Conservation (phyloP, 305 asterid species). For the Petunia hybrid region DNA sequence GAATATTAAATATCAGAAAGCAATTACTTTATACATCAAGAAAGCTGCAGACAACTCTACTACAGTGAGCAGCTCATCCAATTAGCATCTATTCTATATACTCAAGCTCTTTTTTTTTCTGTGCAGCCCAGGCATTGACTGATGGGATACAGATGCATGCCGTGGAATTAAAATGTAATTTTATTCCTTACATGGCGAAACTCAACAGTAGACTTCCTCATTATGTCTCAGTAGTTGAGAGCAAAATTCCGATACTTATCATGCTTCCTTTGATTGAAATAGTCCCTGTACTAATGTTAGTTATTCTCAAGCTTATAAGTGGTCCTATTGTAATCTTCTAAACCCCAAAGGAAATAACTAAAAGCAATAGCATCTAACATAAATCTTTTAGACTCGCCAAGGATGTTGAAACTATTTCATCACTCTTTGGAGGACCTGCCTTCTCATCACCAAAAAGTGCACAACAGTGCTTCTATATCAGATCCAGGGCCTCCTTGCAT, state of each 20-base stretch:
- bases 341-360: conserved; percentile 77
- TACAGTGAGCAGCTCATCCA: neutral
- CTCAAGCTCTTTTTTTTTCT: neutral
- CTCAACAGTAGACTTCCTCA: neutral
- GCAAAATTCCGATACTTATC: neutral
- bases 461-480: conserved; percentile 65
- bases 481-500: conserved; percentile 62
- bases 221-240: neutral
- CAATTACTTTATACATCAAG: neutral
- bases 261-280: neutral
- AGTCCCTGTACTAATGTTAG: conserved; percentile 30
- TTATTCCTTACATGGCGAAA: neutral
- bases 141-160: neutral
- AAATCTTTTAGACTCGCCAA: conserved; percentile 75
- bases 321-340: conserved; percentile 55
- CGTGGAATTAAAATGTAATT: neutral
- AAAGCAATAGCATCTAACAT: conserved; percentile 84
- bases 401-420: conserved; percentile 65
- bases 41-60: neutral
- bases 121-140: neutral
- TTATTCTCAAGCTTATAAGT: conserved; percentile 64
- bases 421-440: conserved; percentile 44
- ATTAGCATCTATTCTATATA: neutral
- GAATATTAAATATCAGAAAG: neutral
- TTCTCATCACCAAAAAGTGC: conserved; percentile 74